Evolutionary conservation across 2,329 filamentous ascomycete genomes (phyloP), one percentile per base, ranked within the genome.

Genomic region (Aureobasidium sp.): DNA sequence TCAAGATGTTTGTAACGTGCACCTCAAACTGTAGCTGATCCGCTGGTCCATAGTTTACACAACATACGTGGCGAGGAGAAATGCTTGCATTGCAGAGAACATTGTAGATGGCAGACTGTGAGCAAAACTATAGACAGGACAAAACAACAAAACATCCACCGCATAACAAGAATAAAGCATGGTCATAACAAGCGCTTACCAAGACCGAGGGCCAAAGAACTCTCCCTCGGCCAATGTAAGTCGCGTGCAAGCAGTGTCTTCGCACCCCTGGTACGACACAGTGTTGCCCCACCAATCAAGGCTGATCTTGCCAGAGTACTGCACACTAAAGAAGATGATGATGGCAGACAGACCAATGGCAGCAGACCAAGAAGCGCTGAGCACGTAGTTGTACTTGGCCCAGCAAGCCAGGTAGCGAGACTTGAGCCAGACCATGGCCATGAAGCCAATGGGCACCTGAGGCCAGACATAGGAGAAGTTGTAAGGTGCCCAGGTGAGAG

Each of bases 301-400:
- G 19, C 57, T 59, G 19, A 50, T 25, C 17, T 58, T 40, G 11
- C 45, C 33, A 3, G 33, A 42, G 6, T 42, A 50, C 17, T 49
- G 33, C 23, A 59, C 43, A 15, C 33, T 35, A 8, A 50, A 49
- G 46, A 59, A 59, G 27, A 59, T 59, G n/a, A 59, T 42, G 8
- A 59, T 59, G 35, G 57, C 57, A n/a, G 57, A 33, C 9, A 59
- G 25, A 19, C 45, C 57, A 40, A 59, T 59, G 35, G 57, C 57
- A 25, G 57, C 57, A n/a, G 45, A 50, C 57, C 46, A 59, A 23
- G 35, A 42, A 23, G 45, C 57, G 7, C 27, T 49, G 17, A 59
- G 57, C 57, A 59, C 57, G 19, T 49, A 49, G 45, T 59, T 59
- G 55, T 58, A 58, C 43, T 58, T 47, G 15, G 45, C 23, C 43